Evolutionary conservation across 257 asterid species (phyloP), one percentile per base, ranked within the genome.

Genomic region (Pogostemon cablin): DNA sequence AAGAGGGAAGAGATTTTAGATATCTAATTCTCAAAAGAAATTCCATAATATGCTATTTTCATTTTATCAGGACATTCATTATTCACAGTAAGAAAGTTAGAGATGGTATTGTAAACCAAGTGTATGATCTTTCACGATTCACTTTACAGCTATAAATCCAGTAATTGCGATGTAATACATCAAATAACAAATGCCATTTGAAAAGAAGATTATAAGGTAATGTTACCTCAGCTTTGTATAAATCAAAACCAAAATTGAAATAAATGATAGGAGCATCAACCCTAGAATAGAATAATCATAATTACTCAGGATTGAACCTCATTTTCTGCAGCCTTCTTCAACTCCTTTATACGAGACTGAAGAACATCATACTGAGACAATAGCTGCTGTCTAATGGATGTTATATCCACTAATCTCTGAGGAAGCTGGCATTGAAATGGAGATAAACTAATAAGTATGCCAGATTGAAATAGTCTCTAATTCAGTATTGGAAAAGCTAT

Each of bases 361-460:
- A 93, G 97, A 62, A 87, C 65, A 75, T 91, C 98, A 74, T 93
- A 91, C 86, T 93, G 97, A 65, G 95, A 87, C 68, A 93, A 73
- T 35, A 93, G 87, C 73, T 89, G 91, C 83, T 93, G 98, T 81
- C 87, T 83, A 67, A 87, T 75, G 15, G 92, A 84, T 58, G 88
- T 76, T 81, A 83, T 56, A 74, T 87, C 97, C 72, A 86, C 97
- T 55, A 79, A 50, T 74, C 77, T 93, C 82, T 79, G 96, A 72
- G 98, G 96, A 82, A 93, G 92, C 98, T 93, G 86, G 71, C 58
- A 77, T 53, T 49, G 68, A 71, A 59, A 74, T 60, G 74, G 47
- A 82, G 7, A 43, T 8, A 66, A 71, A 69, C 20, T 44, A 54
- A 15, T 47, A 59, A 79, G 59, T 49, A 58, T 43, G 44, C 71